phyloP scores from a whole-genome alignment of 352 stramenopile species.

The Globisporangium cederbergense region DNA sequence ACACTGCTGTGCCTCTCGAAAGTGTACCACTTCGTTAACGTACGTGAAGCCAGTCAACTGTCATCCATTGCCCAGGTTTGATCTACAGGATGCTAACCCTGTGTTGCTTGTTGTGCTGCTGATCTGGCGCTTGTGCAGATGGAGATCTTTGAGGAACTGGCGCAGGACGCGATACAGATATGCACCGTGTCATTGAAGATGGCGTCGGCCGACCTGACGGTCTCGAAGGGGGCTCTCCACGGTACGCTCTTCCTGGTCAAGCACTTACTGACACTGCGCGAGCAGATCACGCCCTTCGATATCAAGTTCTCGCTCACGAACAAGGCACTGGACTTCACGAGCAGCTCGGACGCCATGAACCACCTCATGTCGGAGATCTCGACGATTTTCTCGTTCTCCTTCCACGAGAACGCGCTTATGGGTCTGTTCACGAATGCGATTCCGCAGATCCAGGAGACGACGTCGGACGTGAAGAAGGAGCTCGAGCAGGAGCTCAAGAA shows the following conservation, averaged over 20 bases:
- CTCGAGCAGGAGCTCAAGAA: constrained; percentile 77
- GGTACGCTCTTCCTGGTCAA: constrained; percentile 79
- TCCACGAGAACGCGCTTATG: constrained; percentile 54
- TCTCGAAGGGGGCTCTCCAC: constrained; percentile 46
- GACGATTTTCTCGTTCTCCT: constrained; percentile 61
- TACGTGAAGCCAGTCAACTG: constrained; percentile 17
- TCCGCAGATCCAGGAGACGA: constrained; percentile 75
- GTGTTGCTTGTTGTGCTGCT: not conserved
- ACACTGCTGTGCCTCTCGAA: constrained; percentile 85
- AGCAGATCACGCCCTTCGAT: constrained; percentile 85
- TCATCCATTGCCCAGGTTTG: not conserved
- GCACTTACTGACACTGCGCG: constrained; percentile 75
- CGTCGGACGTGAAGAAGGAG: constrained; percentile 76
- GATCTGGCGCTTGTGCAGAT: constrained; percentile 30
- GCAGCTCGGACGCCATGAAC: constrained; percentile 67
- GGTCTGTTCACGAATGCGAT: constrained; percentile 66
- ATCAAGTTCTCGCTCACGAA: constrained; percentile 73
- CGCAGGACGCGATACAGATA: constrained; percentile 79
- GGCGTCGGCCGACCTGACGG: constrained; percentile 61
- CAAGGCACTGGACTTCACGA: constrained; percentile 77
- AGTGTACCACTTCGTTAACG: constrained; percentile 82
- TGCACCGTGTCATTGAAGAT: constrained; percentile 77
- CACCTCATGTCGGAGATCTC: constrained; percentile 64
- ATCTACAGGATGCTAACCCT: not conserved
- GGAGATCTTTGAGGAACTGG: constrained; percentile 84